Conservation (phyloP, 345 rosid species). For the Lumnitzera littorea region DNA sequence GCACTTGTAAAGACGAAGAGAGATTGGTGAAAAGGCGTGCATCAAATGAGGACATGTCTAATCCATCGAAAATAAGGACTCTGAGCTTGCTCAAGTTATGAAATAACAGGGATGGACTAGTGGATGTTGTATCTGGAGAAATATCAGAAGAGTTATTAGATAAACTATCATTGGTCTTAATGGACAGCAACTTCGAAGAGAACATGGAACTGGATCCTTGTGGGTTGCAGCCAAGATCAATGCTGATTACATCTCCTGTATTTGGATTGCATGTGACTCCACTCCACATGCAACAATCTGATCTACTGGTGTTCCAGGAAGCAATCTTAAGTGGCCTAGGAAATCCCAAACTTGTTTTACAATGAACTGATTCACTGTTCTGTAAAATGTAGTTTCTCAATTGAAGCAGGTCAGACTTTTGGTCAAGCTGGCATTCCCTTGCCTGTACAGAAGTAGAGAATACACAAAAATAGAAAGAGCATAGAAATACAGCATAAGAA, state of each 20-base stretch:
- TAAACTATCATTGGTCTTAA: not conserved
- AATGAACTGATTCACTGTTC: not conserved
- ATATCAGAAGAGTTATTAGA: slow-evolving; percentile 10
- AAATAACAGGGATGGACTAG: not conserved
- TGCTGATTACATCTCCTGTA: slow-evolving; percentile 8
- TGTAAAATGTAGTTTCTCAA: not conserved
- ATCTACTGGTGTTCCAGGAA: not conserved
- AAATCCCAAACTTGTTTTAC: not conserved
- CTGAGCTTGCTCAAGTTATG: slow-evolving; percentile 2
- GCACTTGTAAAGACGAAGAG: slow-evolving; percentile 1
- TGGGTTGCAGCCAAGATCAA: not conserved
- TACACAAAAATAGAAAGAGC: not conserved
- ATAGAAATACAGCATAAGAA: not conserved
- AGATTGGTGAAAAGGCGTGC: not conserved
- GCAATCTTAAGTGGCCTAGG: not conserved
- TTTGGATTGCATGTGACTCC: slow-evolving; percentile 16
- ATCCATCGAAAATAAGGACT: slow-evolving; percentile 1
- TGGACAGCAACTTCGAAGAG: not conserved
- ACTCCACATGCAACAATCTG: slow-evolving; percentile 1
- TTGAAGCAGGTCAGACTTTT: slow-evolving; percentile 6
- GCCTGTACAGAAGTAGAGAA: no score
- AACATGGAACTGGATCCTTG: not conserved
- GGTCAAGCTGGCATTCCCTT: not conserved
- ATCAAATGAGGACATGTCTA: slow-evolving; percentile 2
- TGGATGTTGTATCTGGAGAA: not conserved